Evolutionary conservation across 2,329 filamentous ascomycete species (phyloP).

Genomic region (Diplodia corticola): DNA sequence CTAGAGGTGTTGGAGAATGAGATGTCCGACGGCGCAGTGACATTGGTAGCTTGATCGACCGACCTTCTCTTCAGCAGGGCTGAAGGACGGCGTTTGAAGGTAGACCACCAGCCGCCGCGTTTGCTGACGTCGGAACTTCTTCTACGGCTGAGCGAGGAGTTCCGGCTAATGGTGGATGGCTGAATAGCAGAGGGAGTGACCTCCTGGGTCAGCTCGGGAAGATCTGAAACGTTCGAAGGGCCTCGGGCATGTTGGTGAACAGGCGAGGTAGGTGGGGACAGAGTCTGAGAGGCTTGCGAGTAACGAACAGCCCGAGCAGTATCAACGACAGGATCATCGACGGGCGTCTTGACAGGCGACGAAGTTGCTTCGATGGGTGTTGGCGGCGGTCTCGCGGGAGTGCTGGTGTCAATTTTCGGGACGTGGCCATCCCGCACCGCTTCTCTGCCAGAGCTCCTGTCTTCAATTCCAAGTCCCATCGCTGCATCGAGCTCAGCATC

Average conservation of each 20-base stretch:
- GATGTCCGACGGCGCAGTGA: conserved; percentile 63
- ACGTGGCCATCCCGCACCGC: not conserved
- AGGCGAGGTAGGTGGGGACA: conserved; percentile 30
- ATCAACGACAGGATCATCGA: conserved; percentile 50
- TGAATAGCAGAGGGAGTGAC: conserved; percentile 34
- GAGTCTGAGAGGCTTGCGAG: conserved; percentile 31
- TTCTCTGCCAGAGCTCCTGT: conserved; percentile 38
- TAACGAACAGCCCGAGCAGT: conserved; percentile 52
- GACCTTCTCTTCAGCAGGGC: conserved; percentile 63
- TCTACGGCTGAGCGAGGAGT: conserved; percentile 25
- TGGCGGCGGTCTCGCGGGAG: not conserved
- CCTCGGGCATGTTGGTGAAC: conserved; percentile 49
- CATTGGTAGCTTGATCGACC: conserved; percentile 47
- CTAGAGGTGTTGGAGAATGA: conserved; percentile 84
- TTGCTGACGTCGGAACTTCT: conserved; percentile 38
- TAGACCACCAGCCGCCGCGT: conserved; percentile 39
- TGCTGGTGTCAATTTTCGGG: not conserved
- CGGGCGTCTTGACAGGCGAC: conserved; percentile 37
- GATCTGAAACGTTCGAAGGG: conserved; percentile 55
- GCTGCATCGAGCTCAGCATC: conserved; percentile 24
- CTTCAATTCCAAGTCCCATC: conserved; percentile 58
- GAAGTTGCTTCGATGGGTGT: conserved; percentile 25
- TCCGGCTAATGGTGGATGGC: conserved; percentile 42
- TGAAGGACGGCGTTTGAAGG: conserved; percentile 54
- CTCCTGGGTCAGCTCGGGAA: conserved; percentile 51